Evolutionary conservation across 2,329 filamentous ascomycete species (phyloP).

Genomic region (Talaromyces sp.): DNA sequence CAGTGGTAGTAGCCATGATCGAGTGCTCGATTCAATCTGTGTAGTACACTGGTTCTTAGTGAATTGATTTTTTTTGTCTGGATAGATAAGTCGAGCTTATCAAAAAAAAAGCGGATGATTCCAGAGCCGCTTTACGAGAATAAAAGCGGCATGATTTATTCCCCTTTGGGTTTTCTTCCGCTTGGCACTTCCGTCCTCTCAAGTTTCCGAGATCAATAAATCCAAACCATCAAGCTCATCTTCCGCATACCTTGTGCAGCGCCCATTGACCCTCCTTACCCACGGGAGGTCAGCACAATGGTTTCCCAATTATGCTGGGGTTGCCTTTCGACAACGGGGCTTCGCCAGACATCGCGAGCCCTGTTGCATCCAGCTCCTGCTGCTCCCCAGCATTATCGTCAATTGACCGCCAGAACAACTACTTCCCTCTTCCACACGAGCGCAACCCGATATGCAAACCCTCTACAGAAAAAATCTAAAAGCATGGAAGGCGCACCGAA

Average conservation of each 20-base stretch:
- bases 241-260: conserved; percentile 12
- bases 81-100: conserved; percentile 16
- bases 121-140: conserved; percentile 26
- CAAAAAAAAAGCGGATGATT: conserved; percentile 32
- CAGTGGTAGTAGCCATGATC: conserved; percentile 6
- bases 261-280: conserved; percentile 26
- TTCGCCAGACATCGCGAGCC: conserved; percentile 40
- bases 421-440: conserved; percentile 49
- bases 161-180: conserved; percentile 25
- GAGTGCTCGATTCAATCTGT: neutral
- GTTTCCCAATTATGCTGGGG: conserved; percentile 58
- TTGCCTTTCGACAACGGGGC: conserved; percentile 49
- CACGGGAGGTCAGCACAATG: conserved; percentile 45
- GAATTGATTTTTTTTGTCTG: conserved; percentile 11
- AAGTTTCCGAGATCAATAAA: conserved; percentile 5
- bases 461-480: conserved; percentile 50
- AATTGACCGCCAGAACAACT: conserved; percentile 34
- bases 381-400: conserved; percentile 31
- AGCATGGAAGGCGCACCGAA: conserved; percentile 28
- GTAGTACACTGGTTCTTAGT: neutral
- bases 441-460: conserved; percentile 35
- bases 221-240: conserved; percentile 23
- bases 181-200: conserved; percentile 21
- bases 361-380: conserved; percentile 35
- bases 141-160: conserved; percentile 25